phyloP scores from a whole-genome alignment of 768 basidiomycete species.

The Trametes cubensis region DNA sequence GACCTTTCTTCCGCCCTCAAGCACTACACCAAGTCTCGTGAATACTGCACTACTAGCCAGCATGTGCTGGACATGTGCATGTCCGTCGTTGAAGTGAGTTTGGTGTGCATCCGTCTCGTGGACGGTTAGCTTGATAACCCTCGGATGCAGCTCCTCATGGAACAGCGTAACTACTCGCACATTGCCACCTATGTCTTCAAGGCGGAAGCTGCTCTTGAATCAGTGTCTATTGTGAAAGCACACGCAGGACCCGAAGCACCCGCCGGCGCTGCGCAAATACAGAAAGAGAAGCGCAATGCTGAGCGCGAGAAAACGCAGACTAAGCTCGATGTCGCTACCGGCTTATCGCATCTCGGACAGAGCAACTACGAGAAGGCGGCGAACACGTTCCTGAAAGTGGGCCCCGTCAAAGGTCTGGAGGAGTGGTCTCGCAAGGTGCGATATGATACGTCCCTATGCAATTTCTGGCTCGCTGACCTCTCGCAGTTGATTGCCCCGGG shows the following conservation, averaged over 20 bases:
- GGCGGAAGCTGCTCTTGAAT: slow-evolving; percentile 89
- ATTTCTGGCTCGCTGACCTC: not conserved
- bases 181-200: slow-evolving; percentile 94
- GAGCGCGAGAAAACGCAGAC: slow-evolving; percentile 72
- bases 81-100: slow-evolving; percentile 71
- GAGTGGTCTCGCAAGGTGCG: slow-evolving; percentile 77
- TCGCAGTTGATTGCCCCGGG: slow-evolving; percentile 70
- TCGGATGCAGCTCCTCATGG: slow-evolving; percentile 67
- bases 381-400: slow-evolving; percentile 66
- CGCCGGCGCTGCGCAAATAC: slow-evolving; percentile 29
- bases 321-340: slow-evolving; percentile 81
- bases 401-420: slow-evolving; percentile 63
- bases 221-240: slow-evolving; percentile 33
- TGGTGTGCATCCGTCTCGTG: not conserved
- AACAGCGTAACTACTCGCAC: slow-evolving; percentile 84
- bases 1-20: slow-evolving; percentile 73
- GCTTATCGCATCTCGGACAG: slow-evolving; percentile 72
- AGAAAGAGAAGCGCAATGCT: slow-evolving; percentile 52
- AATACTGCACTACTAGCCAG: slow-evolving; percentile 87
- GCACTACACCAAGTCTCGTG: slow-evolving; percentile 88
- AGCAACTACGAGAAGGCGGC: slow-evolving; percentile 84
- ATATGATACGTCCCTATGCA: not conserved
- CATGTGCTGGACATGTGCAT: slow-evolving; percentile 95
- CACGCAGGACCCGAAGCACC: slow-evolving; percentile 23
- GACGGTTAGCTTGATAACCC: slow-evolving; percentile 7